phyloP scores from a whole-genome alignment of 1,284 basidiomycete genomes.

The Puccinia novopanici region DNA sequence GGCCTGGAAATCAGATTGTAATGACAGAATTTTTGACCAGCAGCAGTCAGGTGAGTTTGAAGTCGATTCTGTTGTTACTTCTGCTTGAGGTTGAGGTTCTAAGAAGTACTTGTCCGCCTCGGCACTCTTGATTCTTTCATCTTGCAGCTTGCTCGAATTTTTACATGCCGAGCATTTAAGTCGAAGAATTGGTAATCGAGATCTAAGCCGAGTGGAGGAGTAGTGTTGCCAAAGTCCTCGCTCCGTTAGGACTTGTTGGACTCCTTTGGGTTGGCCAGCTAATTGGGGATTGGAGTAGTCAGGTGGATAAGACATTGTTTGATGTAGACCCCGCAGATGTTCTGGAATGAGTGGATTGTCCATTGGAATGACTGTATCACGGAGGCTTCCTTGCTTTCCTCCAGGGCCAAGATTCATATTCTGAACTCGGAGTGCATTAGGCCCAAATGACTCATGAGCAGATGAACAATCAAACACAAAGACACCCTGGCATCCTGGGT shows the following conservation, averaged over 20 bases:
- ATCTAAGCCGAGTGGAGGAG: neutral
- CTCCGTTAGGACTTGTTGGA: neutral
- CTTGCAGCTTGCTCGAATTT: neutral
- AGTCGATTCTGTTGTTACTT: neutral
- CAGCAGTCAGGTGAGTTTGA: neutral
- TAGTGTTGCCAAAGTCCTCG: conserved; percentile 9
- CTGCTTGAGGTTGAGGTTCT: neutral
- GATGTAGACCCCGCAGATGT: neutral
- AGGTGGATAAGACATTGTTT: conserved; percentile 5
- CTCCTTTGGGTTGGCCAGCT: conserved; percentile 3
- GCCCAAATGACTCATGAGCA: neutral
- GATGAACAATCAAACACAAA: conserved; percentile 33
- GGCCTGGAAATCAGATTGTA: conserved; percentile 4
- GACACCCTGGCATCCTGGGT: conserved; percentile 3
- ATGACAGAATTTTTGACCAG: neutral
- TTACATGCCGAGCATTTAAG: neutral
- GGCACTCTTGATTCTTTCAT: neutral
- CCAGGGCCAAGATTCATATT: conserved; percentile 24
- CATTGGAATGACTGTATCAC: conserved; percentile 13
- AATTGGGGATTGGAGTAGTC: neutral
- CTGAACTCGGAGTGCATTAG: neutral
- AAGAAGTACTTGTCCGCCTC: neutral
- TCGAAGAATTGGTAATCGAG: neutral
- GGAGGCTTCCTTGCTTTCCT: neutral
- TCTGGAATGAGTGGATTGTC: conserved; percentile 6